Evolutionary conservation across 305 asterid genomes (phyloP), one percentile per base, ranked within the genome.

Genomic region (Fraxinus dipetala): DNA sequence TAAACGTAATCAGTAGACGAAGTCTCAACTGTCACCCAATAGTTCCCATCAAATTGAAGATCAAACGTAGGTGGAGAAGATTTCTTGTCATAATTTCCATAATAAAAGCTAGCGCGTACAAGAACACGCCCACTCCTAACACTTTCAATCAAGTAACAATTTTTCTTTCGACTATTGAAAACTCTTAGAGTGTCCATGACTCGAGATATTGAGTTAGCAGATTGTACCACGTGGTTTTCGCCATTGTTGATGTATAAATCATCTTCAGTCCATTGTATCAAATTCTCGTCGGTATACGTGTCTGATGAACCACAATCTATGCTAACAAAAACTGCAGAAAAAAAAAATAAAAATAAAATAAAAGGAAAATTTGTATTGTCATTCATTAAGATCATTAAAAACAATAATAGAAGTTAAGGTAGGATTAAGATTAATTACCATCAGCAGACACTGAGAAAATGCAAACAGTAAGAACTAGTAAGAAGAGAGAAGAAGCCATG

Each of bases 41-140:
- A 5, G 77, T 91, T 89, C 43, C 95, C 97, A 13, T 91, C 95
- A 16, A 87, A 87, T 6, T 67, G 86, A 28, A 94, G 93, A 34
- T 87, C 87, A 40, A 94, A 94, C 0, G 88, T 67, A 0, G 98
- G 98, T 13, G 96, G 96, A 48, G 88, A 76, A 0, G 90, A 86
- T 82, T 84, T 90, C 10, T 74, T 75, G 75, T 92, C 98, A 54
- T 94, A 92, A 73, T 93, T 93, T 18, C 98, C 98, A n/a, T 93
- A 93, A 86, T 84, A 14, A 81, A 93, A 93, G 70, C 87, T 82
- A 6, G 93, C 96, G 1, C 94, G 92, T 8, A 90, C 80, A 0
- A 91, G 88, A 38, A 92, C 82, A 6, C 88, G 85, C 28, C 79
- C 87, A 0, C 75, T 80, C 48, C 3, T 35, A 3, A 75, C 69